Base-by-base conservation (phyloP, 805 yeast genomes). In the Lipomyces mesembrius region DNA sequence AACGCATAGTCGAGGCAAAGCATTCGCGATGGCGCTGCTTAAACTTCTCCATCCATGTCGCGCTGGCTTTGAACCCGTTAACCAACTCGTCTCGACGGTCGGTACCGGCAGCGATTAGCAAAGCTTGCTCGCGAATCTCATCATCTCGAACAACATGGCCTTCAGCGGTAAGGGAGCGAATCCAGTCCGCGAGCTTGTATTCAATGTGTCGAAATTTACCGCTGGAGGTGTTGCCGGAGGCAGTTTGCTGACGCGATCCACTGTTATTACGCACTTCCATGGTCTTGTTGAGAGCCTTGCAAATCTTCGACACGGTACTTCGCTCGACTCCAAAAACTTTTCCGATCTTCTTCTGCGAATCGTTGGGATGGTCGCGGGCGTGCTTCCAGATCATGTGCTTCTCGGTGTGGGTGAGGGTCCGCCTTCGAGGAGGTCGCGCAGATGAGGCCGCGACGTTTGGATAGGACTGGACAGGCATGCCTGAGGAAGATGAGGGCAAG, bases 241-340 rank as follows among this genome's bases (percentile, higher is more conserved):
- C n/a, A n/a, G 2, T 17, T 7, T 22, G 35, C 25, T 17, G 35
- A 35, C 56, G 22, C n/a, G 64, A 25, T 8, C 35, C 17, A 59
- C 34, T n/a, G 46, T 55, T 17, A 29, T 51, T 54, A 22, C 61
- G 22, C 34, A 35, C 46, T 12, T 57, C 61, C 66, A 58, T 57
- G 43, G 56, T 22, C 61, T 53, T 56, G 66, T 67, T 67, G 63
- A 69, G 59, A 25, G 61, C 69, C 62, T 69, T 71, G 61, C 71
- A 66, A 55, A 70, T 68, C 65, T 72, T 72, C 51, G 74, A 72
- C 20, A 72, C 74, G 39, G 74, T 72, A 55, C 72, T 67, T 37
- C 74, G 70, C 65, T 72, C 74, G 53, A 71, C 66, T 35, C 73
- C 73, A 62, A 72, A 72, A 12, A 67, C 59, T 57, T 60, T 56